These are phyloP conservation scores for Leccinum disarticulatum DNA, from an alignment of 768 basidiomycete species.

Conservation along the genomic window DNA sequence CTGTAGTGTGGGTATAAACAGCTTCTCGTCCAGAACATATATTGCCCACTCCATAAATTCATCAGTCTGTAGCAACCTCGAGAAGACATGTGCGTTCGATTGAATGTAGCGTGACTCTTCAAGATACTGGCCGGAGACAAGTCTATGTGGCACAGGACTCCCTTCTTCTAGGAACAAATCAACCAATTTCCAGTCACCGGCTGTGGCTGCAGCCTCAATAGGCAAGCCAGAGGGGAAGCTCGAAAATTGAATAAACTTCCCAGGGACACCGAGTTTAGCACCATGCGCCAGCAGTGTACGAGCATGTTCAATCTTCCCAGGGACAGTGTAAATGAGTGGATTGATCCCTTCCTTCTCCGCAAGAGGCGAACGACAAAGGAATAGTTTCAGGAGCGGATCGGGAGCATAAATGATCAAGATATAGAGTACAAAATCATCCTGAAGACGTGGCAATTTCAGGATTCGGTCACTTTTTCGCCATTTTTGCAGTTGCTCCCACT, in stretches of 20 bases:
- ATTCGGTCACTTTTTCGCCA: no score
- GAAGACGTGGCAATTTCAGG: not conserved
- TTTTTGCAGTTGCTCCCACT: not conserved
- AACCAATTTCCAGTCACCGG: not conserved
- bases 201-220: not conserved
- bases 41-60: no score
- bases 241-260: not conserved
- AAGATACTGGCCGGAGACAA: no score
- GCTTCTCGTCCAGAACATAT: no score
- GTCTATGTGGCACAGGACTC: not conserved
- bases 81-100: no score
- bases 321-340: not conserved
- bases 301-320: not conserved
- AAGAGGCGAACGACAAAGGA: not conserved
- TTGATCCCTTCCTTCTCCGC: not conserved
- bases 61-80: no score
- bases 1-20: no score
- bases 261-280: not conserved
- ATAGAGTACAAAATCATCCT: not conserved
- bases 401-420: not conserved
- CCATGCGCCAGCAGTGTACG: not conserved
- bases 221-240: not conserved
- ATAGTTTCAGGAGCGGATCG: not conserved
- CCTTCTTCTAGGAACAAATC: not conserved
- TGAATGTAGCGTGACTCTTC: no score